Evolutionary conservation across 441 rosid species (phyloP).

Genomic region (Aleurites moluccanus): DNA sequence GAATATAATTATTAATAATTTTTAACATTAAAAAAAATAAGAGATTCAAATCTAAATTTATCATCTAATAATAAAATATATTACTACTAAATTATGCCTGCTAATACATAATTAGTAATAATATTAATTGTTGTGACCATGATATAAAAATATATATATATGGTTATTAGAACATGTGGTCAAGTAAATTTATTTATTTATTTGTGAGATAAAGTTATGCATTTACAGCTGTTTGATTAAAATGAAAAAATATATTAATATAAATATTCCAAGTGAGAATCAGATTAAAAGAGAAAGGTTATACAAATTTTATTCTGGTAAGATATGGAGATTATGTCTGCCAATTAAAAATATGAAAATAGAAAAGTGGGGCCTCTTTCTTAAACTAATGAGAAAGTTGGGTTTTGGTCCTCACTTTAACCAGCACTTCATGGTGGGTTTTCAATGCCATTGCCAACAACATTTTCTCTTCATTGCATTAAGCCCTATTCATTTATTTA

Average conservation of each 20-base stretch:
- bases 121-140: too few relatives aligned
- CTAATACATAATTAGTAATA: too few relatives aligned
- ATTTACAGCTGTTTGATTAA: constrained; percentile 13
- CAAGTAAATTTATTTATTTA: too few relatives aligned
- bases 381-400: constrained; percentile 8
- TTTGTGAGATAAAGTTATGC: background rate
- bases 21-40: too few relatives aligned
- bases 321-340: constrained; percentile 17
- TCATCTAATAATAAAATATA: too few relatives aligned
- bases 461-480: background rate
- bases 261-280: background rate
- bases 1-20: too few relatives aligned
- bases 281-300: constrained; percentile 10
- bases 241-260: background rate
- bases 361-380: background rate
- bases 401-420: constrained; percentile 21
- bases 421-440: constrained; percentile 19
- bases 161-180: background rate
- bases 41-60: too few relatives aligned
- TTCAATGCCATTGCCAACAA: constrained; percentile 1
- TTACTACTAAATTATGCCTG: too few relatives aligned
- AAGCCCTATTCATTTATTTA: background rate
- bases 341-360: background rate
- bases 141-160: too few relatives aligned
- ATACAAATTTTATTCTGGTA: constrained; percentile 6